Evolutionary conservation across 805 yeast genomes (phyloP), one percentile per base, ranked within the genome.

Genomic region (Starmera amethionina): DNA sequence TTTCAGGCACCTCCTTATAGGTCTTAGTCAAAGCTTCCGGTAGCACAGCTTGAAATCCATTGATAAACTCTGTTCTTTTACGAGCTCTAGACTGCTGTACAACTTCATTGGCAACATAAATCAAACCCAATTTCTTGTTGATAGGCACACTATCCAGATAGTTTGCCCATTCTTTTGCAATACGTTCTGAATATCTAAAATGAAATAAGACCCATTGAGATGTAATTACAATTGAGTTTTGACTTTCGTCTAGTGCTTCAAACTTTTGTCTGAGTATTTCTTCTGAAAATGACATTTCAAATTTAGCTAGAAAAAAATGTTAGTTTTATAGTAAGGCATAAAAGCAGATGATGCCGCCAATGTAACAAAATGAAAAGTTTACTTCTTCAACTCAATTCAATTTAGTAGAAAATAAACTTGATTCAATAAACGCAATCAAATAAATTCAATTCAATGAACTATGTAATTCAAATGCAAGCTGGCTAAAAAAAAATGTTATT

Each of bases 51-150:
- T 75, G 68, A 58, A 83, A 86, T 3, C 76, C 79, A 8, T 59
- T 62, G 4, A 80, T 58, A 47, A 81, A 79, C 37, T 76, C 84
- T 4, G 63, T 62, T 50, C 73, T 76, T 43, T 73, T 68, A 49
- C 77, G 75, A 30, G 80, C 77, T 43, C 79, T 68, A 4, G 88
- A 76, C 54, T 82, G 82, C 58, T 86, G 96, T 1, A 85, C 81
- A 18, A 86, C 79, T 48, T 86, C 96, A 56, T 86, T 86, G 39
- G 82, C 80, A 12, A 86, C 63, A 52, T 86, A 86, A 19, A 86
- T 66, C 41, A 82, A 59, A 2, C 81, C 68, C 39, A 81, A 65
- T 43, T 69, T 72, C 49, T 72, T 67, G 38, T 60, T 59, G n/a
- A 52, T 47, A 14, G 66, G 62, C 5, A 62, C 58, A 7, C 49